Evolutionary conservation across 1,284 basidiomycete species (phyloP).

Genomic region (Termitomyces sp.): DNA sequence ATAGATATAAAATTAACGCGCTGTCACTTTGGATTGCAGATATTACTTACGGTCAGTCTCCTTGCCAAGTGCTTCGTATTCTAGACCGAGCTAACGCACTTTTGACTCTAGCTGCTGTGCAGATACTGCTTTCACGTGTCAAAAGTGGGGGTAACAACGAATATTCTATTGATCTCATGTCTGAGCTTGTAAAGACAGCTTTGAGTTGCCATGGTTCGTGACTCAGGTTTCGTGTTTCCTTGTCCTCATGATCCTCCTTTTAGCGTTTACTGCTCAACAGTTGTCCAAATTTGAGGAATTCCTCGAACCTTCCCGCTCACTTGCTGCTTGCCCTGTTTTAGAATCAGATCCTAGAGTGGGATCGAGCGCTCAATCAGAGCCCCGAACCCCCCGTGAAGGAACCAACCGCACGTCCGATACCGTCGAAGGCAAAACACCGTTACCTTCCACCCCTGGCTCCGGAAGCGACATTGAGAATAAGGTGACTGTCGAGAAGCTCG

Average conservation of each 20-base stretch:
- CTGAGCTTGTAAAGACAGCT: conserved; percentile 49
- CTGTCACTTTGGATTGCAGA: conserved; percentile 22
- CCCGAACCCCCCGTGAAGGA: conserved; percentile 15
- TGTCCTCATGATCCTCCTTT: conserved; percentile 7
- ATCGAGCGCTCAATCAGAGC: conserved; percentile 15
- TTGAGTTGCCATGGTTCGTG: conserved; percentile 52
- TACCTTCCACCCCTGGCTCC: conserved; percentile 10
- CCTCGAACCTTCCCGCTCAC: conserved; percentile 23
- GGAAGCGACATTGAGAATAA: conserved; percentile 12
- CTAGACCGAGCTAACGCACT: conserved; percentile 15
- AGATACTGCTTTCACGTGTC: conserved; percentile 35
- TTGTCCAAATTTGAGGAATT: conserved; percentile 32
- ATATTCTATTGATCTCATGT: conserved; percentile 36
- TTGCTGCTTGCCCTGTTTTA: conserved; percentile 3
- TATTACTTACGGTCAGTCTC: conserved; percentile 31
- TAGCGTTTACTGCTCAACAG: conserved; percentile 63
- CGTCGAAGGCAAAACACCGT: conserved; percentile 7
- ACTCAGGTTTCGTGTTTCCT: background rate
- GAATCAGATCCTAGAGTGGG: conserved; percentile 4
- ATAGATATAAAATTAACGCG: conserved; percentile 2
- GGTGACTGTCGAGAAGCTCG: conserved; percentile 45
- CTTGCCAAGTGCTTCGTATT: background rate
- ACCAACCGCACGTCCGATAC: conserved; percentile 7
- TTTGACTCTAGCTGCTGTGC: conserved; percentile 30
- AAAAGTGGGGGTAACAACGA: conserved; percentile 24